These are phyloP conservation scores for Mycoemilia scoparia DNA, from an alignment of 192 early-diverging fungal genomes.

Conservation along the genomic window DNA sequence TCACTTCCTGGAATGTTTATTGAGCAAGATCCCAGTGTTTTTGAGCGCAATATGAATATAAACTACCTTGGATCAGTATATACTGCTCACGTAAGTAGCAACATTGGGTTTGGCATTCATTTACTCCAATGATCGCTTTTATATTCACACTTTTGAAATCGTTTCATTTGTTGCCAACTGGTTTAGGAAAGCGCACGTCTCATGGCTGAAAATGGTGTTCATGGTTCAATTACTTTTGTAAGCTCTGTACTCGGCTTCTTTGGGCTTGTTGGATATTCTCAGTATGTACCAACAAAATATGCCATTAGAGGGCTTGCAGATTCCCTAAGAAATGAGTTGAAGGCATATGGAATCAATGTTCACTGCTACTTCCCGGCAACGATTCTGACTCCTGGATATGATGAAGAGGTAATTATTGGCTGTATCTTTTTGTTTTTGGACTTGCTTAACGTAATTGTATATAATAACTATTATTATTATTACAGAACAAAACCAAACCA, in stretches of 20 bases:
- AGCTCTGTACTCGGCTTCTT: conserved; percentile 47
- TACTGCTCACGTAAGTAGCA: conserved; percentile 47
- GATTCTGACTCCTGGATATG: conserved; percentile 51
- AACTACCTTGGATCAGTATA: conserved; percentile 52
- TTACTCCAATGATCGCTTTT: background rate
- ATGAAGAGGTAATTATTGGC: no score
- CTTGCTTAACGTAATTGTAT: conserved; percentile 4
- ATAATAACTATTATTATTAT: conserved; percentile 2
- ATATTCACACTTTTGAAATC: background rate
- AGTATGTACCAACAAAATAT: conserved; percentile 52
- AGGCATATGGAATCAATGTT: conserved; percentile 38
- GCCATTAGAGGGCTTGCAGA: conserved; percentile 57
- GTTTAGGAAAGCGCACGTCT: conserved; percentile 42
- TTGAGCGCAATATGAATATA: conserved; percentile 36
- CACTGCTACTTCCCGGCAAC: conserved; percentile 58
- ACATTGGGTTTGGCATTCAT: background rate
- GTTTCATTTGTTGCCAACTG: conserved; percentile 21
- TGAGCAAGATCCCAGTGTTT: conserved; percentile 35
- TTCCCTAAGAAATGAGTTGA: conserved; percentile 42
- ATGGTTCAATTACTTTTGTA: conserved; percentile 49
- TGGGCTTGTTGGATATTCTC: conserved; percentile 46
- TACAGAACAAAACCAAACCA: conserved; percentile 54
- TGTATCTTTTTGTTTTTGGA: no score
- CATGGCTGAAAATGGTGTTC: conserved; percentile 26
- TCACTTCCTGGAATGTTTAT: conserved; percentile 43